Evolutionary conservation across 2,329 filamentous ascomycete genomes (phyloP), one percentile per base, ranked within the genome.

Genomic region (Aspergillus sp.): DNA sequence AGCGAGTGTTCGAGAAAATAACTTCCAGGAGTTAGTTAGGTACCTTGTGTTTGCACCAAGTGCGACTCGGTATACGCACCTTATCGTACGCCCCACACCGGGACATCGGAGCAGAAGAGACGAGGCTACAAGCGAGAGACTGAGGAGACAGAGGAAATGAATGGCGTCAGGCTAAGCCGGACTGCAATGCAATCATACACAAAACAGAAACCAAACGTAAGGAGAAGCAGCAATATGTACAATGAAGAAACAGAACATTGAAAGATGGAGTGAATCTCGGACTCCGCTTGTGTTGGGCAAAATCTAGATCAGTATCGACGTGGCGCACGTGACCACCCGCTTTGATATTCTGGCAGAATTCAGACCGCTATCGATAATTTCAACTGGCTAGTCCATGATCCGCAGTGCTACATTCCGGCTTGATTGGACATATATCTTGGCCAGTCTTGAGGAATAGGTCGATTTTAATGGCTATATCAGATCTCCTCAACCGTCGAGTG

Each of bases 401-500:
- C 19, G 21, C 19, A 31, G 31, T 19, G 31, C 35, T 46, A 23
- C 21, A 14, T 35, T 50, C 14, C 19, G 23, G 5, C 21, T 27
- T 40, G 23, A 11, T 45, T 31, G n/a, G 52, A 43, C 23, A 41
- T 41, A 55, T 23, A 23, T 23, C 9, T 37, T 9, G 33, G 23
- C 8, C 35, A 9, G 27, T 15, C n/a, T 39, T 37, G 39, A 6
- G 40, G 9, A 9, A 33, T 4, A 17, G 19, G 43, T 25, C 12
- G 35, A 37, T 12, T 9, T 33, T 12, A 14, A 77, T 77, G 75
- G 67, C 70, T 6, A 72, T 77, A 52, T 67, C 70, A 15, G 71
- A 73, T 52, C 65, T 68, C 11, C 67, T 79, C 21, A 76, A 77
- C 61, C 73, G 73, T 60, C 74, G 77, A n/a, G 70, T 80, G 56